Conservation (phyloP, 2,329 filamentous ascomycete species). For the Ceratocystis cubensis region DNA sequence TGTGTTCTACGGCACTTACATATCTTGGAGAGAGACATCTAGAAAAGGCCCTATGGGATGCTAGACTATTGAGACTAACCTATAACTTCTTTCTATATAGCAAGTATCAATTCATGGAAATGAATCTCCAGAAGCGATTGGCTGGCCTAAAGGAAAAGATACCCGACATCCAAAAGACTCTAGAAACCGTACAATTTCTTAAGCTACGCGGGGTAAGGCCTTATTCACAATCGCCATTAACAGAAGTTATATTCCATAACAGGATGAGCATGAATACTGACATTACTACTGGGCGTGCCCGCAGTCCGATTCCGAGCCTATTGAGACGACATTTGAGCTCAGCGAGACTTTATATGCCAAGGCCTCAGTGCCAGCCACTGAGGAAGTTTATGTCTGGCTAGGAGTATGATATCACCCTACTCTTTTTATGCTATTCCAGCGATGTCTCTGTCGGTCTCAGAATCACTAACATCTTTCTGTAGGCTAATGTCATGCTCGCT, state of each 20-base stretch:
- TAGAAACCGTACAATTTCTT: constrained; percentile 81
- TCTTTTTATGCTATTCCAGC: background rate
- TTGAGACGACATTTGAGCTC: constrained; percentile 89
- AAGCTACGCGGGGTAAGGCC: constrained; percentile 55
- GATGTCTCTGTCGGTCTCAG: background rate
- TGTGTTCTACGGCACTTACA: too few species aligned
- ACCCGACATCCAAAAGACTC: constrained; percentile 89
- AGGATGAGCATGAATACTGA: background rate
- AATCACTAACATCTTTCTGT: background rate
- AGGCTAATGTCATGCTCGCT: constrained; percentile 95
- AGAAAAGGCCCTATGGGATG: background rate
- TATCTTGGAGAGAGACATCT: background rate
- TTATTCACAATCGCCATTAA: background rate
- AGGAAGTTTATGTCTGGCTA: constrained; percentile 96
- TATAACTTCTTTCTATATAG: constrained; percentile 33
- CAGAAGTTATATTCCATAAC: background rate
- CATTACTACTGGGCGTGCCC: background rate
- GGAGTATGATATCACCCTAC: constrained; percentile 44
- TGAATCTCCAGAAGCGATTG: constrained; percentile 75
- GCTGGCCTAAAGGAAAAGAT: constrained; percentile 84
- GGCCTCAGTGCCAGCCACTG: constrained; percentile 65
- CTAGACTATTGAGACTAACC: background rate
- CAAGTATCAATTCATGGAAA: constrained; percentile 99
- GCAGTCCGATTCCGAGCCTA: constrained; percentile 49
- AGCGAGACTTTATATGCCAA: constrained; percentile 93